Evolutionary conservation across 352 stramenopile species (phyloP), one percentile per base, ranked within the genome.

Genomic region (Phytophthora sojae): DNA sequence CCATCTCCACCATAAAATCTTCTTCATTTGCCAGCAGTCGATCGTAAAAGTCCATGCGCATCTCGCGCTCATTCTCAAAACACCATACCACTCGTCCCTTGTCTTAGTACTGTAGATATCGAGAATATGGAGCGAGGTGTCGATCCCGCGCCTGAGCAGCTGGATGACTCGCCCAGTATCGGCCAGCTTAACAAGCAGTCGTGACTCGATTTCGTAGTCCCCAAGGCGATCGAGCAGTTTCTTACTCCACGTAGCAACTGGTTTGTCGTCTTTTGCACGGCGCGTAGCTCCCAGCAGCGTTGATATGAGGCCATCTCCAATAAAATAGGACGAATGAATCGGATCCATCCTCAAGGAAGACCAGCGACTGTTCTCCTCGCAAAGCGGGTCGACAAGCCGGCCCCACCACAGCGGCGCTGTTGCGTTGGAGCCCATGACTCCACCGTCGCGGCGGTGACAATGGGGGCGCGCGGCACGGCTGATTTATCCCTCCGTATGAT

Each of bases 171-270:
- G 42, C 17, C 70, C 70, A 14, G 59, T 74, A 25, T 62, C 53
- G 15, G 64, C 64, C 12, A 77, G 58, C 35, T 65, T 67, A 7
- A 74, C 44, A 4, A 77, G 45, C 12, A 71, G 23, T n/a, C 70
- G 54, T 21, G 17, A 23, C 42, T 74, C 64, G 12, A 61, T 54
- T 42, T 77, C 68, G 37, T 73, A 77, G 3, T 63, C 65, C 7
- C 17, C 42, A 6, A 72, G 39, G 5, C 4, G 19, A 11, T 54
- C 23, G 47, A 32, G 47, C 21, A 54, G 23, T 29, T 30, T 15
- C 47, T 32, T n/a, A 14, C 21, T n/a, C 47, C 47, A 54, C 19
- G 5, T 21, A 32, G 19, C 47, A 35, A 54, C 30, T 3, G 47
- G 19, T n/a, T 54, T 32, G 19, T 54, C 19, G 6, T 32, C 5